A percentile compares a stretch with the other conserved stretches of the same genome.
Evolutionary conservation across 139 green algal genomes (phyloP).

Genomic region (Tetratostichococcus sp.): DNA sequence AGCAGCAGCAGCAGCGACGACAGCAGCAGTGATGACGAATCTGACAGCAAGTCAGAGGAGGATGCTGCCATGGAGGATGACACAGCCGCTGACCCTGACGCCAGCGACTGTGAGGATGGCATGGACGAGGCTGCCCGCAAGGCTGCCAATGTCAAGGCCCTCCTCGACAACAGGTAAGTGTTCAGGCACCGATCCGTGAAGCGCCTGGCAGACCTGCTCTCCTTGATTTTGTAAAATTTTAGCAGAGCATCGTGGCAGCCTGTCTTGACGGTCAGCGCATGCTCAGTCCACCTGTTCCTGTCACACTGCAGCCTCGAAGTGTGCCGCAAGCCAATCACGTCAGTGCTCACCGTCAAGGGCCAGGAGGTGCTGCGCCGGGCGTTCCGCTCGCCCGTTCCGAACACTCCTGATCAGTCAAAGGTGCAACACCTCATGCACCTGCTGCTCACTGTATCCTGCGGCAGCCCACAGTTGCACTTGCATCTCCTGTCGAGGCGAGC

Average conservation of each 20-base stretch:
- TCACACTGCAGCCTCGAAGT: conserved; percentile 57
- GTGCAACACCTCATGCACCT: not conserved
- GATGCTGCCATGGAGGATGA: not conserved
- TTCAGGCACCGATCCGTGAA: too few species aligned
- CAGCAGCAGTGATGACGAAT: not conserved
- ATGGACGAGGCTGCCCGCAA: conserved; percentile 2
- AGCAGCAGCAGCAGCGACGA: not conserved
- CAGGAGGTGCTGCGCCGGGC: not conserved
- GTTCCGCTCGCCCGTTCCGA: not conserved
- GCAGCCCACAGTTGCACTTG: too few species aligned
- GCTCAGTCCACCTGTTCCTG: too few species aligned
- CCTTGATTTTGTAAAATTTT: too few species aligned
- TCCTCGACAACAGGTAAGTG: conserved; percentile 44
- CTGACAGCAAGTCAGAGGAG: not conserved
- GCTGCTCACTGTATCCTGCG: too few species aligned
- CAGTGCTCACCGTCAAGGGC: conserved; percentile 52
- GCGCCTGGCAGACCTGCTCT: too few species aligned
- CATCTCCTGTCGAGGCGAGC: too few species aligned
- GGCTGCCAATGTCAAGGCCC: conserved; percentile 54
- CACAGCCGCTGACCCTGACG: not conserved
- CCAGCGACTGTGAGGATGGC: not conserved
- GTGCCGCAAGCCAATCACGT: conserved; percentile 48
- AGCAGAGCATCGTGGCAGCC: too few species aligned
- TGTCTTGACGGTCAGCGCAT: too few species aligned
- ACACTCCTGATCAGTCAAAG: not conserved